Conservation (phyloP, 2,329 filamentous ascomycete species). For the Monilinia polystroma region DNA sequence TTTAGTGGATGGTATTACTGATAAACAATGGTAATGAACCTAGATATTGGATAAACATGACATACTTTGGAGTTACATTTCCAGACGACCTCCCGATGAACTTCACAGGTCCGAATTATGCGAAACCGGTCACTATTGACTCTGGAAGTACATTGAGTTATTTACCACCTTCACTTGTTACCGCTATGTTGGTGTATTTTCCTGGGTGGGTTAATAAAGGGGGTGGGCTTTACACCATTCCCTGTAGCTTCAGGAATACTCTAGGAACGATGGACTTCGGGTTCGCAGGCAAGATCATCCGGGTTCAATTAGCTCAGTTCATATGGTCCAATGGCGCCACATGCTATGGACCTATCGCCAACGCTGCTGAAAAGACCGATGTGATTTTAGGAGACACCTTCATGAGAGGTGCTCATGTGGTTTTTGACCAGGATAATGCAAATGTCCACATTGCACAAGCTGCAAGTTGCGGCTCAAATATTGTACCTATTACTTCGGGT, state of each 20-base stretch:
- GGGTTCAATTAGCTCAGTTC: slow-evolving; percentile 28
- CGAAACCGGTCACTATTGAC: slow-evolving; percentile 27
- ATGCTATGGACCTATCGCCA: slow-evolving; percentile 20
- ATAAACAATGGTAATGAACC: neutral
- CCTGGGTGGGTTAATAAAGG: slow-evolving; percentile 24
- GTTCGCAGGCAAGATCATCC: slow-evolving; percentile 27
- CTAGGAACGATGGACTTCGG: slow-evolving; percentile 28
- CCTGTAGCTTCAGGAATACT: slow-evolving; percentile 18
- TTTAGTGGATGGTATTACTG: slow-evolving; percentile 7
- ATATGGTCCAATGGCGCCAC: slow-evolving; percentile 26
- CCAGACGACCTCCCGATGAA: slow-evolving; percentile 10
- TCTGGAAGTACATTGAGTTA: slow-evolving; percentile 27
- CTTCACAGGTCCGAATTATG: slow-evolving; percentile 1
- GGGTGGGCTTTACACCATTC: slow-evolving; percentile 25
- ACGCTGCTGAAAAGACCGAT: slow-evolving; percentile 19
- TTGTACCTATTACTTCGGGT: slow-evolving; percentile 27
- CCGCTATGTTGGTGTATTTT: slow-evolving; percentile 26
- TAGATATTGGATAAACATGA: slow-evolving; percentile 33
- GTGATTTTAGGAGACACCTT: slow-evolving; percentile 26
- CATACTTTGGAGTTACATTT: slow-evolving; percentile 28
- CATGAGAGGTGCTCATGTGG: slow-evolving; percentile 28
- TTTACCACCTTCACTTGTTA: slow-evolving; percentile 25
- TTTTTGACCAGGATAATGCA: slow-evolving; percentile 31
- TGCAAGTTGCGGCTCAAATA: slow-evolving; percentile 28
- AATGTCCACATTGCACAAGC: slow-evolving; percentile 29